phyloP scores from a whole-genome alignment of 2,329 filamentous ascomycete species.

The Aspergillus carbonarius region DNA sequence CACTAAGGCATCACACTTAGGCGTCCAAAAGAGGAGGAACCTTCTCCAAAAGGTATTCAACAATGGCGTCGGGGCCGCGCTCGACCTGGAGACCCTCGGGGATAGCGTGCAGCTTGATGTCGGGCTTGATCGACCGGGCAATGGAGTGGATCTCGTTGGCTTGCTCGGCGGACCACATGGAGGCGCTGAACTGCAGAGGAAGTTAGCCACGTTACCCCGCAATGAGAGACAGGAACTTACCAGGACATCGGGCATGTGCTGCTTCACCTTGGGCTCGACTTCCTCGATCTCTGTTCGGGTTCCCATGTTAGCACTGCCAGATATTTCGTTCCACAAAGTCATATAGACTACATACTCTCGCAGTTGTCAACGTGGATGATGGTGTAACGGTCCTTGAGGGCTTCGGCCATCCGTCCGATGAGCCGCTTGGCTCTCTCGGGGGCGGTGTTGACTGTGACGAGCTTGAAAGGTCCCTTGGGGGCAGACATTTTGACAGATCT shows the following conservation, averaged over 20 bases:
- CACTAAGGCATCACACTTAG: neutral
- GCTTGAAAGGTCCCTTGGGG: slow-evolving; percentile 58
- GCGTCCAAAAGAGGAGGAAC: slow-evolving; percentile 40
- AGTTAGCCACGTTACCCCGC: slow-evolving; percentile 11
- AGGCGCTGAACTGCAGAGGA: slow-evolving; percentile 58
- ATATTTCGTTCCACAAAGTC: neutral
- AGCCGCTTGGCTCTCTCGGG: slow-evolving; percentile 64
- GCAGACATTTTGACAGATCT: slow-evolving; percentile 23
- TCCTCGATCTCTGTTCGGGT: slow-evolving; percentile 48
- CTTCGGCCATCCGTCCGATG: slow-evolving; percentile 61
- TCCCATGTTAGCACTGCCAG: slow-evolving; percentile 3
- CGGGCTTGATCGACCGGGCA: slow-evolving; percentile 36
- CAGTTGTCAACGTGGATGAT: slow-evolving; percentile 64
- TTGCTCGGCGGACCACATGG: slow-evolving; percentile 54
- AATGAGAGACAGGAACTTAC: slow-evolving; percentile 37
- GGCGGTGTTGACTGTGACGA: slow-evolving; percentile 68
- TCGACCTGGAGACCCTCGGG: slow-evolving; percentile 45
- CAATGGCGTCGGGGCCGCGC: slow-evolving; percentile 43
- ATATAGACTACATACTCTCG: slow-evolving; percentile 50
- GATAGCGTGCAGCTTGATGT: slow-evolving; percentile 45
- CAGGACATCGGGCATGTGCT: slow-evolving; percentile 55
- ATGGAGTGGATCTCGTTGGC: slow-evolving; percentile 39
- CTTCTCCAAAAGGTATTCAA: slow-evolving; percentile 43
- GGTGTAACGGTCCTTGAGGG: slow-evolving; percentile 62
- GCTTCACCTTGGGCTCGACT: slow-evolving; percentile 54